Evolutionary conservation across 208 protist species (phyloP).

Genomic region (Trypanosoma rangeli): DNA sequence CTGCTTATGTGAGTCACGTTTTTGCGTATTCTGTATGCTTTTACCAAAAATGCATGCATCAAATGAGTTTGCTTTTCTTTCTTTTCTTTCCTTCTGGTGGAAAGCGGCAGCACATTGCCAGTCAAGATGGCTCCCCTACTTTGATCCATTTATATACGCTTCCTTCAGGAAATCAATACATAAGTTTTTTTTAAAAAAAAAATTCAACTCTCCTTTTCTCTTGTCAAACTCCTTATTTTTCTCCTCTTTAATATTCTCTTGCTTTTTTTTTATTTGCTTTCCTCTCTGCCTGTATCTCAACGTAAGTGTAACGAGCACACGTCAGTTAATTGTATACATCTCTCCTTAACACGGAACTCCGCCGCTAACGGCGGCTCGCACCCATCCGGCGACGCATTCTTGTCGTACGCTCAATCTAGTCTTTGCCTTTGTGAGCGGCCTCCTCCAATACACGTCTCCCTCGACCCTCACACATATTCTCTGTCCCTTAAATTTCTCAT

Average conservation of each 20-base stretch:
- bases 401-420: background rate
- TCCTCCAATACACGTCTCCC: too few species aligned
- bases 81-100: background rate
- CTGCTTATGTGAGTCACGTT: too few species aligned
- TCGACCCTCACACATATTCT: too few species aligned
- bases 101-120: background rate
- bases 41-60: too few species aligned
- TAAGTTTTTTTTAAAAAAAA: background rate
- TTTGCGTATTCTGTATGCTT: too few species aligned
- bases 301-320: background rate
- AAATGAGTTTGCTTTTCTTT: background rate
- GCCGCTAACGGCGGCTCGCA: too few species aligned
- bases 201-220: background rate
- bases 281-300: background rate
- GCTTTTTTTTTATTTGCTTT: background rate
- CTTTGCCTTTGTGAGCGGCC: background rate
- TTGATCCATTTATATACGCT: background rate
- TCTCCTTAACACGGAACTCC: background rate
- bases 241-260: too few species aligned
- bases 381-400: background rate
- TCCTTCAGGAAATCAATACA: background rate
- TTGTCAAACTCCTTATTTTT: background rate
- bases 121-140: background rate
- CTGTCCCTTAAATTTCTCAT: too few species aligned
- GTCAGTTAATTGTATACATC: background rate